Evolutionary conservation across 768 basidiomycete species (phyloP).

Genomic region (Mycena capillaripes): DNA sequence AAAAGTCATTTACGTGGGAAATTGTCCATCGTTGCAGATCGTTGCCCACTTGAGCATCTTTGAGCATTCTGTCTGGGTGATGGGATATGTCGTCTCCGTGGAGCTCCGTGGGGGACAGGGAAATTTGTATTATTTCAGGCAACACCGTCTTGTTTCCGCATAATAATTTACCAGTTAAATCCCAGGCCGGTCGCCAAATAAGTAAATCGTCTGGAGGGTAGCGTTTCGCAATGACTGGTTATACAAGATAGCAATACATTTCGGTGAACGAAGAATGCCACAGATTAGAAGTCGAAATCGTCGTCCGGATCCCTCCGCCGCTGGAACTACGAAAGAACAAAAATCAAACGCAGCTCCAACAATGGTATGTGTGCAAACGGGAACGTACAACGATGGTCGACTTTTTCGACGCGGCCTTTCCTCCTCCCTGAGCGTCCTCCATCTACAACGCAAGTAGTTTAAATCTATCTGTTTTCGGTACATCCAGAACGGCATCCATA

Average conservation of each 20-base stretch:
- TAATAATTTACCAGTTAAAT: no score
- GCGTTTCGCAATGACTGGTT: not conserved
- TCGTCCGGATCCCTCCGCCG: conserved; percentile 77
- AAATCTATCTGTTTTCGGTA: conserved; percentile 39
- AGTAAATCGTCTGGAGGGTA: no score
- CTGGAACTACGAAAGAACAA: conserved; percentile 57
- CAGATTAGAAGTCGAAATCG: conserved; percentile 67
- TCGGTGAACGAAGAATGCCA: conserved; percentile 3
- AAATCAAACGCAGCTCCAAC: not conserved
- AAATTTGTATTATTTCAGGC: no score
- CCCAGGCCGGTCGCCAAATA: no score
- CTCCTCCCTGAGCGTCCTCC: conserved; percentile 63
- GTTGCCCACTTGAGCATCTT: no score
- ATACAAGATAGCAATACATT: conserved; percentile 31
- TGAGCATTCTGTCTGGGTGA: no score
- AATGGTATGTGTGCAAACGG: not conserved
- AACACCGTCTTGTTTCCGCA: no score
- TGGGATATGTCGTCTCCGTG: no score
- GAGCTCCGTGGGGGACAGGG: no score
- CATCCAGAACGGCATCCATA: conserved; percentile 45
- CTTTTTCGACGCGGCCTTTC: conserved; percentile 63
- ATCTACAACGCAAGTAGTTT: conserved; percentile 52
- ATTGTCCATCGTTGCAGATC: no score
- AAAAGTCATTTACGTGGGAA: no score
- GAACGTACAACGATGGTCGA: conserved; percentile 69